These are phyloP conservation scores for Seiridium cupressi DNA, from an alignment of 2,329 filamentous ascomycete genomes.

Conservation along the genomic window DNA sequence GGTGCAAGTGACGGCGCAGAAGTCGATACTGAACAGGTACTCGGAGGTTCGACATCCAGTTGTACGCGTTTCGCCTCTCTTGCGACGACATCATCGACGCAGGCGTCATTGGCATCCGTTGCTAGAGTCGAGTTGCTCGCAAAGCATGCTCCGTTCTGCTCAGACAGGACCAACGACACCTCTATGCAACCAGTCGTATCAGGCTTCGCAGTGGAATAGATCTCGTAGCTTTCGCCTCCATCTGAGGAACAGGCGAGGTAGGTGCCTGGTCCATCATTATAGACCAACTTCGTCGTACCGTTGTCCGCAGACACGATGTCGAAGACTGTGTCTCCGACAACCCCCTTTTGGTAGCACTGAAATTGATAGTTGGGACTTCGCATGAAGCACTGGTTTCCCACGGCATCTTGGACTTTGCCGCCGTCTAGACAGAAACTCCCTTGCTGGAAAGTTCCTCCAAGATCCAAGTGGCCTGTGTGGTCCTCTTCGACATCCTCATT, in stretches of 20 bases:
- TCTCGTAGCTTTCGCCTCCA: constrained; percentile 17
- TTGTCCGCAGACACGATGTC: constrained; percentile 13
- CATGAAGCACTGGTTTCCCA: constrained; percentile 27
- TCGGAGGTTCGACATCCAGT: background rate
- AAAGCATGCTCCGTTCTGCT: constrained; percentile 15
- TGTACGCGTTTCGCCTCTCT: background rate
- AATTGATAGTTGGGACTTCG: constrained; percentile 20
- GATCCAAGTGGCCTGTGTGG: constrained; percentile 20
- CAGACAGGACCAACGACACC: constrained; percentile 19
- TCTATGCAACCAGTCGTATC: constrained; percentile 18
- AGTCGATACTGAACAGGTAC: constrained; percentile 1
- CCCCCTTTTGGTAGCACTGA: constrained; percentile 21
- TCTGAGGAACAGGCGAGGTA: constrained; percentile 24
- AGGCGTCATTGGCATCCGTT: background rate
- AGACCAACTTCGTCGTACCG: constrained; percentile 21
- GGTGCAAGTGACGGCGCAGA: constrained; percentile 27
- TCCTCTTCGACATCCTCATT: constrained; percentile 21
- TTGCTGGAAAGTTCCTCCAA: constrained; percentile 24
- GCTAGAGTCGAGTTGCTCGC: background rate
- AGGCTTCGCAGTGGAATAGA: constrained; percentile 20
- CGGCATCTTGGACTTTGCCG: constrained; percentile 21
- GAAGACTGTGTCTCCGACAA: constrained; percentile 21
- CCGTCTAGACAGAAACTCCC: constrained; percentile 24
- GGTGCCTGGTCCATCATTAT: constrained; percentile 17
- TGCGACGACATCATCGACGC: background rate